Conservation (phyloP, 2,329 filamentous ascomycete genomes). For the Bipolaris sorokiniana region DNA sequence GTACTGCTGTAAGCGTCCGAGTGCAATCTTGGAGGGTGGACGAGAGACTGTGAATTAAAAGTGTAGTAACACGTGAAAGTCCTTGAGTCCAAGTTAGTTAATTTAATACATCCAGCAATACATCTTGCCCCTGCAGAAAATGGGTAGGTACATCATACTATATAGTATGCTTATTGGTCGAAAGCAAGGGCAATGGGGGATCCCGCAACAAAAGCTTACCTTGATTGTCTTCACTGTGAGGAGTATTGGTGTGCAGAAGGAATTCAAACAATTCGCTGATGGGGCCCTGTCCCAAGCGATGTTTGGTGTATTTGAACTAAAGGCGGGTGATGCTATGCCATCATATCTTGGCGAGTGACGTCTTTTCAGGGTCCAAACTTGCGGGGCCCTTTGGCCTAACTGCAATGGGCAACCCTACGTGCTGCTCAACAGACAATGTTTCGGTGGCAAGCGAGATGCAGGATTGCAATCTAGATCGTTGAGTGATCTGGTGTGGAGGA, state of each 20-base stretch:
- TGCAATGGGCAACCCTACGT: conserved; percentile 2
- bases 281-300: conserved; percentile 1
- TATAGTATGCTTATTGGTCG: not conserved
- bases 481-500: not conserved
- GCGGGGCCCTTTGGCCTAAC: conserved; percentile 14
- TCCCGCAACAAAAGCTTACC: not conserved
- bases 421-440: conserved; percentile 11
- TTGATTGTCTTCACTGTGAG: not conserved
- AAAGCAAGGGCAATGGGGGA: not conserved
- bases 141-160: not conserved
- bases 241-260: not conserved
- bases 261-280: conserved; percentile 6
- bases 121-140: not conserved
- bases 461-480: conserved; percentile 6
- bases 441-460: conserved; percentile 10
- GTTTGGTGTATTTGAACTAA: conserved; percentile 12
- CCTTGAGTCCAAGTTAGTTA: not conserved
- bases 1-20: not conserved
- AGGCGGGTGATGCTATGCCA: conserved; percentile 15
- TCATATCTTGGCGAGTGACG: conserved; percentile 24
- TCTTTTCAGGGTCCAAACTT: conserved; percentile 23
- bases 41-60: not conserved
- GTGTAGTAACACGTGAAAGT: not conserved
- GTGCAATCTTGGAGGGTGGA: not conserved
- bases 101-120: not conserved